Evolutionary conservation across 495 filamentous ascomycete genomes (phyloP).

Genomic region (Penicillium ucsense): DNA sequence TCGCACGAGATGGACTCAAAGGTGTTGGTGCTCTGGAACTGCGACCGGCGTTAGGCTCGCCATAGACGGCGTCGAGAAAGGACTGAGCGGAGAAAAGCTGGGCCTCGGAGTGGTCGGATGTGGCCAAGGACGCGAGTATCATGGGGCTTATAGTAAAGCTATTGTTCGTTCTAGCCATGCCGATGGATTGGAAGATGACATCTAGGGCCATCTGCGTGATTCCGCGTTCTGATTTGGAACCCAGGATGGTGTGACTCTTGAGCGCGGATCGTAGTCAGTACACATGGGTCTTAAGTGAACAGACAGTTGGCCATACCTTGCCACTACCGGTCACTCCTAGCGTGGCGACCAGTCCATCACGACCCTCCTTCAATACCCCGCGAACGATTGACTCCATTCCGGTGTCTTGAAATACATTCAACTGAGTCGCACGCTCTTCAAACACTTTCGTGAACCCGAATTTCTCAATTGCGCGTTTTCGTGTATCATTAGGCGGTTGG

Average conservation of each 20-base stretch:
- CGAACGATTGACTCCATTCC: slow-evolving; percentile 67
- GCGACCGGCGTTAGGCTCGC: slow-evolving; percentile 46
- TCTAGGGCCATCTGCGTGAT: slow-evolving; percentile 88
- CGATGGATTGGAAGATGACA: slow-evolving; percentile 73
- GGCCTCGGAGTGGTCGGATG: slow-evolving; percentile 75
- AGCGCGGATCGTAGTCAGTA: slow-evolving; percentile 10
- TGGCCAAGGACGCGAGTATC: slow-evolving; percentile 59
- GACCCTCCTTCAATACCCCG: slow-evolving; percentile 67
- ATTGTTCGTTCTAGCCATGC: slow-evolving; percentile 49
- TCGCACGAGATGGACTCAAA: slow-evolving; percentile 49
- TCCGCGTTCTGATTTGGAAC: slow-evolving; percentile 75
- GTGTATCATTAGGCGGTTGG: slow-evolving; percentile 66
- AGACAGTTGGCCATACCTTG: slow-evolving; percentile 51
- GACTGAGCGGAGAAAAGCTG: slow-evolving; percentile 63
- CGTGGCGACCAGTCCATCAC: slow-evolving; percentile 86
- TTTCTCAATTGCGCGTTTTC: slow-evolving; percentile 80
- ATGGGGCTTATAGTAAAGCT: slow-evolving; percentile 48
- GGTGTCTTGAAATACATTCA: slow-evolving; percentile 80
- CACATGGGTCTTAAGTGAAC: neutral
- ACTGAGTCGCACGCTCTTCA: slow-evolving; percentile 71
- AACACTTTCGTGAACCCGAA: slow-evolving; percentile 94
- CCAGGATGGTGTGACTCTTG: slow-evolving; percentile 94
- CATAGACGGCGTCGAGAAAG: slow-evolving; percentile 75
- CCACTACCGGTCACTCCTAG: slow-evolving; percentile 92
- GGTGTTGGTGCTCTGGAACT: slow-evolving; percentile 72